A percentile compares a stretch with the other conserved stretches of the same genome.
Evolutionary conservation across 202 grass and related monocot species (phyloP).

Genomic region (Saccharum hybrid): DNA sequence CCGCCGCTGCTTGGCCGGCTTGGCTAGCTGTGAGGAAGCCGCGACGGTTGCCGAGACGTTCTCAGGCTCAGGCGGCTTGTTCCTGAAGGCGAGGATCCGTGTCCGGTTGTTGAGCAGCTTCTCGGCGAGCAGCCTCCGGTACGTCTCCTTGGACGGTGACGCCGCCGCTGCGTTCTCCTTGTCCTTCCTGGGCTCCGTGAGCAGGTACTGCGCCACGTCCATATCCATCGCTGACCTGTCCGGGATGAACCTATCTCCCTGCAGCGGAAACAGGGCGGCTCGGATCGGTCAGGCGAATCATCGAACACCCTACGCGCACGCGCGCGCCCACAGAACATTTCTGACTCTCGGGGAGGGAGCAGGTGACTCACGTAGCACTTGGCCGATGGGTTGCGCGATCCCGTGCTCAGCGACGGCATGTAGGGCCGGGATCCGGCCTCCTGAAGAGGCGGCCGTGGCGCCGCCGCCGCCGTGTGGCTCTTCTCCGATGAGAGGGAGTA

Average conservation of each 20-base stretch:
- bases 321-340: not conserved
- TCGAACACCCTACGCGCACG: not conserved
- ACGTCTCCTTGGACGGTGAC: constrained; percentile 70
- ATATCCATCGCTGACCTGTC: constrained; percentile 83
- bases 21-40: constrained; percentile 47
- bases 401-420: constrained; percentile 68
- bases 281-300: not conserved
- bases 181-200: constrained; percentile 73
- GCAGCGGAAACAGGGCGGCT: not conserved
- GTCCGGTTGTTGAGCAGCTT: constrained; percentile 78
- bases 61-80: constrained; percentile 64
- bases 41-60: constrained; percentile 12
- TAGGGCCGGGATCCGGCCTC: constrained; percentile 63
- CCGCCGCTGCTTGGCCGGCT: constrained; percentile 64
- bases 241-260: constrained; percentile 97
- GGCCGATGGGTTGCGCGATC: constrained; percentile 57
- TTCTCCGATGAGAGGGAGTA: constrained; percentile 62
- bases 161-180: constrained; percentile 67
- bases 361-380: constrained; percentile 64
- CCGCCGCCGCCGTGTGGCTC: constrained; percentile 34
- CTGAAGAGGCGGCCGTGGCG: constrained; percentile 58
- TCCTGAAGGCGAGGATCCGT: constrained; percentile 84
- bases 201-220: constrained; percentile 86
- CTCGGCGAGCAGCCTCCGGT: constrained; percentile 85
- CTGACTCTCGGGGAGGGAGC: not conserved